These are phyloP conservation scores for Botrytis cinerea DNA, from an alignment of 2,329 filamentous ascomycete species.

Conservation along the genomic window DNA sequence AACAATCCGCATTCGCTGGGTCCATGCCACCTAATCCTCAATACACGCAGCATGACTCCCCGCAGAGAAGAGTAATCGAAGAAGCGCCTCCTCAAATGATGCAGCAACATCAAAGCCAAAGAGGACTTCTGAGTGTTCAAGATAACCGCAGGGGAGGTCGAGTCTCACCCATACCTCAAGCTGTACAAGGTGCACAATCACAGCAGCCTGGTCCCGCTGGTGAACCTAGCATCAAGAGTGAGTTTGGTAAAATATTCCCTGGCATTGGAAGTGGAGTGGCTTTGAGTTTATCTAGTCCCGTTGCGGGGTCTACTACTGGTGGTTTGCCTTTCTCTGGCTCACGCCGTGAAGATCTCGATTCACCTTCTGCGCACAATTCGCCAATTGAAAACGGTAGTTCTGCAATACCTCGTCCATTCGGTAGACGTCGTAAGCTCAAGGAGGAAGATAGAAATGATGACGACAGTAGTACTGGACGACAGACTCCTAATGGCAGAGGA, in stretches of 20 bases:
- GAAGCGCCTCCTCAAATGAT: conserved; percentile 52
- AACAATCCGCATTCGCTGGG: conserved; percentile 41
- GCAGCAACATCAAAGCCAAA: conserved; percentile 58
- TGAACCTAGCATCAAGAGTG: conserved; percentile 89
- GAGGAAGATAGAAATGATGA: conserved; percentile 72
- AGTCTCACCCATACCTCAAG: conserved; percentile 85
- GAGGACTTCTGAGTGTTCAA: conserved; percentile 71
- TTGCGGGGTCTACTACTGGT: conserved; percentile 52
- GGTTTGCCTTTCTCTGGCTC: conserved; percentile 52
- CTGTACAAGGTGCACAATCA: conserved; percentile 87
- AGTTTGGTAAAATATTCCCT: conserved; percentile 92
- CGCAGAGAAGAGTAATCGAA: conserved; percentile 49
- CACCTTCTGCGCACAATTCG: conserved; percentile 49
- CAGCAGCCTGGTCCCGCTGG: conserved; percentile 76
- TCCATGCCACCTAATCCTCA: conserved; percentile 45
- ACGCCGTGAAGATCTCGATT: conserved; percentile 55
- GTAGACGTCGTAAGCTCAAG: conserved; percentile 67
- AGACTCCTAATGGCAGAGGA: conserved; percentile 58
- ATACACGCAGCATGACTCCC: conserved; percentile 49
- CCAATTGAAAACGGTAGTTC: conserved; percentile 41
- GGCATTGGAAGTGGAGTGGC: conserved; percentile 77
- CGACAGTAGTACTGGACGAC: conserved; percentile 65
- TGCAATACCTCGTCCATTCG: conserved; percentile 41
- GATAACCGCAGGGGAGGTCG: conserved; percentile 80
- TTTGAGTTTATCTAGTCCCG: conserved; percentile 49